A percentile compares a stretch with the other conserved stretches of the same genome.
Conservation (phyloP, 805 yeast species). For the Ogataea haglerorum region DNA sequence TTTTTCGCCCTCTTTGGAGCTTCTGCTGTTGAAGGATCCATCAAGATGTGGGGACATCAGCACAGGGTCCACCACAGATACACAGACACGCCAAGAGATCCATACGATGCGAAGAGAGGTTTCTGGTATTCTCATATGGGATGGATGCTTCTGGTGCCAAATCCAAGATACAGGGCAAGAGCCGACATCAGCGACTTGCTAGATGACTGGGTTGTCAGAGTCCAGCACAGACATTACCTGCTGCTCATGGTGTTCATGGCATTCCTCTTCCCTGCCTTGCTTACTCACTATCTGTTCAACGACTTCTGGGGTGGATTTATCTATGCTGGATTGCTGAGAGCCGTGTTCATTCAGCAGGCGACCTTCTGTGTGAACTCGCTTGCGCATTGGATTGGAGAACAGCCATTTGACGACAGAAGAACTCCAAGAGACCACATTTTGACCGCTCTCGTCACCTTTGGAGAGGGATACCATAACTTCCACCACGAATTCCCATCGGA, state of each 20-base stretch:
- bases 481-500: constrained; percentile 90
- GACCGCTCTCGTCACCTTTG: constrained; percentile 80
- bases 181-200: constrained; percentile 79
- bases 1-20: constrained; percentile 78
- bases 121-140: constrained; percentile 84
- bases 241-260: constrained; percentile 58
- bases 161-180: constrained; percentile 77
- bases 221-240: constrained; percentile 78
- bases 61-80: constrained; percentile 86
- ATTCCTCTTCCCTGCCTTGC: constrained; percentile 56
- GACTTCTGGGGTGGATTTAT: constrained; percentile 72
- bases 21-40: constrained; percentile 79
- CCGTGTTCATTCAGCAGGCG: constrained; percentile 74
- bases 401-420: constrained; percentile 84
- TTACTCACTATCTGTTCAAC: constrained; percentile 53
- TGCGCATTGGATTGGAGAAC: constrained; percentile 84
- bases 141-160: constrained; percentile 79
- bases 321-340: constrained; percentile 71
- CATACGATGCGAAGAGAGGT: constrained; percentile 81
- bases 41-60: constrained; percentile 86
- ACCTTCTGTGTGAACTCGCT: constrained; percentile 83
- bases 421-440: constrained; percentile 81
- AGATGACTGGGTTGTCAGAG: constrained; percentile 73
- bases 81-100: constrained; percentile 80
- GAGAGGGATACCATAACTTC: constrained; percentile 89